Base-by-base conservation (phyloP, 2,329 filamentous ascomycete genomes). In the Fusarium praegraminearum region DNA sequence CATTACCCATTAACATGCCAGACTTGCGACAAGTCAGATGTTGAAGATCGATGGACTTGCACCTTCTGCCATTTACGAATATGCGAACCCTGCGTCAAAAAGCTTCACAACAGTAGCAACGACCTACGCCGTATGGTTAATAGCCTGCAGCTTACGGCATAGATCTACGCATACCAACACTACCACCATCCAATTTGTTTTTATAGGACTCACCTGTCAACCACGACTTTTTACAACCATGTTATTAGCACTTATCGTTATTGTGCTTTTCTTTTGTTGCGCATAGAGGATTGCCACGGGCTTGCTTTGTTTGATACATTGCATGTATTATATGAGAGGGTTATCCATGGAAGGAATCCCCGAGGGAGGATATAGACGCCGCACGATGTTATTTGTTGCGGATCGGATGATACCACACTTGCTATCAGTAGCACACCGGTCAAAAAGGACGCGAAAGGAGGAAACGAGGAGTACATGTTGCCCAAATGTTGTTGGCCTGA, bases 1-100 rank as follows among this genome's bases (percentile, higher is more conserved):
- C 75, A 82, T 70, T 85, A 87, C 72, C 80, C 86, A 3, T 78
- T 88, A 22, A 80, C 84, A 13, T 89, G 87, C 74, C 84, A 87
- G 75, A 80, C 83, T 5, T 89, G 87, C 75, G 80, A 80, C 54
- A 79, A 78, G 59, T 78, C 79, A 51, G 84, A 87, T 60, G 71
- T 74, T 9, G 80, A 82, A 45, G 77, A 82, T 65, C 82, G 86
- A 36, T 83, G 78, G 76, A 79, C 79, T 22, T 88, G 86, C 73
- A 76, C 77, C 16, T 85, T 83, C 75, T 88, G 86, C 76, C 79
- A 82, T 62, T 70, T 88, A 49, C 82, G 85, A 53, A 81, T 88
- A 60, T 89, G 87, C 75, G 79, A 80, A 33, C 67, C 77, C 3
- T 89, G 87, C 69, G 74, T 79, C 40, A 81, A 78, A 15, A 73